Percentiles rank a stretch among this genome's conserved stretches.
Evolutionary conservation across 768 basidiomycete species (phyloP).

Genomic region (Phylloporus sp.): DNA sequence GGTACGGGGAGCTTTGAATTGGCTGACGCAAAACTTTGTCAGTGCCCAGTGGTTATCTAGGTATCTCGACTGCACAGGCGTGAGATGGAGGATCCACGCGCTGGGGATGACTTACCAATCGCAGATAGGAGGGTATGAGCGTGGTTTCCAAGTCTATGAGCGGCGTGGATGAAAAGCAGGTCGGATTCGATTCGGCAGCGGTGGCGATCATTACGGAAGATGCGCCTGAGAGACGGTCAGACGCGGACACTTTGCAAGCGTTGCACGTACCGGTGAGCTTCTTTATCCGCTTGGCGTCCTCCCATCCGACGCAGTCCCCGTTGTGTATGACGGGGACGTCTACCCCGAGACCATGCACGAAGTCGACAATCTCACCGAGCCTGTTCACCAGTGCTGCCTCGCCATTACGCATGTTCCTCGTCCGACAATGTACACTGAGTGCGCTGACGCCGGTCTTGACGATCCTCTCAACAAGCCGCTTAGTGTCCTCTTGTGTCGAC

Average conservation of each 20-base stretch:
- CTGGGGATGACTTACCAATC: constrained; percentile 45
- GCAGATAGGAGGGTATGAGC: constrained; percentile 68
- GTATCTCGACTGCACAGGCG: constrained; percentile 55
- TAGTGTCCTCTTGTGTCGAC: constrained; percentile 80
- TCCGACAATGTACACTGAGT: constrained; percentile 93
- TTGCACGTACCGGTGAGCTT: constrained; percentile 59
- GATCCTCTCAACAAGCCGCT: constrained; percentile 85
- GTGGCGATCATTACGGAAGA: constrained; percentile 96
- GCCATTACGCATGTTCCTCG: constrained; percentile 80
- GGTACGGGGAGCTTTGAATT: constrained; percentile 68
- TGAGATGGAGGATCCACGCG: background rate
- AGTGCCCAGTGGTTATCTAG: constrained; percentile 75
- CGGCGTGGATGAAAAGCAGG: constrained; percentile 72
- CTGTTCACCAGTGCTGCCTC: constrained; percentile 77
- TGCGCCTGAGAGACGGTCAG: constrained; percentile 45
- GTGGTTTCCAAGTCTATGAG: constrained; percentile 63
- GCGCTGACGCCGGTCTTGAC: constrained; percentile 82
- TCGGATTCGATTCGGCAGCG: constrained; percentile 89
- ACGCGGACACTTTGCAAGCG: background rate
- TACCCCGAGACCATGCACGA: constrained; percentile 67
- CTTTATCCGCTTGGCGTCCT: constrained; percentile 73
- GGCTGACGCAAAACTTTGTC: constrained; percentile 82
- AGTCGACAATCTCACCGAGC: constrained; percentile 79
- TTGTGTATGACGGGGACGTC: constrained; percentile 91
- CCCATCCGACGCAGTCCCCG: constrained; percentile 80